These are phyloP conservation scores for Colletotrichum incanum DNA, from an alignment of 2,329 filamentous ascomycete species.

Conservation along the genomic window DNA sequence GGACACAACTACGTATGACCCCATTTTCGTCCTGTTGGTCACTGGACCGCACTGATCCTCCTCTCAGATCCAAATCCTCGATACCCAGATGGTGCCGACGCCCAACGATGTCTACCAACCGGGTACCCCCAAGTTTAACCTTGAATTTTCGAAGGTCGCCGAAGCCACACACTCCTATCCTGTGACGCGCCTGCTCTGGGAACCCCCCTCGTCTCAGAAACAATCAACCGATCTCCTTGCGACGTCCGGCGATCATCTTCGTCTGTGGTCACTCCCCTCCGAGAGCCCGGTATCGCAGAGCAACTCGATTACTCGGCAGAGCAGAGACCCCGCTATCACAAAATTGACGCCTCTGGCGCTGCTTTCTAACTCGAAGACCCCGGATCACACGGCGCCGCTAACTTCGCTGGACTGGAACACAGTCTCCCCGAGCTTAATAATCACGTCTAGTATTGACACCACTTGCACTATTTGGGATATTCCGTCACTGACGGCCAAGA, in stretches of 20 bases:
- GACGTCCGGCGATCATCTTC: constrained; percentile 93
- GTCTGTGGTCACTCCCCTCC: constrained; percentile 91
- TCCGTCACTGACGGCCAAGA: constrained; percentile 96
- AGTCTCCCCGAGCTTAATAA: constrained; percentile 95
- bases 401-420: constrained; percentile 99
- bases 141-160: constrained; percentile 94
- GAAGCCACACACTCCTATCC: constrained; percentile 99
- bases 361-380: constrained; percentile 97
- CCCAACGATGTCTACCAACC: constrained; percentile 78
- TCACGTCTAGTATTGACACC: constrained; percentile 98
- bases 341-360: constrained; percentile 95
- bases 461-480: constrained; percentile 99
- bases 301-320: constrained; percentile 76
- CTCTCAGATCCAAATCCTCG: constrained; percentile 92
- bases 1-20: constrained; percentile 92
- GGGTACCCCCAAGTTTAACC: constrained; percentile 79
- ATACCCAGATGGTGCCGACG: constrained; percentile 84
- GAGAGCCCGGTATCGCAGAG: constrained; percentile 72
- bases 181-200: constrained; percentile 95
- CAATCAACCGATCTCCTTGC: constrained; percentile 95
- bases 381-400: constrained; percentile 95
- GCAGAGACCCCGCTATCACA: constrained; percentile 71
- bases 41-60: constrained; percentile 35
- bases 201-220: constrained; percentile 94
- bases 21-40: constrained; percentile 3